These are phyloP conservation scores for Plantago ovata DNA, from an alignment of 257 asterid genomes.

Conservation along the genomic window DNA sequence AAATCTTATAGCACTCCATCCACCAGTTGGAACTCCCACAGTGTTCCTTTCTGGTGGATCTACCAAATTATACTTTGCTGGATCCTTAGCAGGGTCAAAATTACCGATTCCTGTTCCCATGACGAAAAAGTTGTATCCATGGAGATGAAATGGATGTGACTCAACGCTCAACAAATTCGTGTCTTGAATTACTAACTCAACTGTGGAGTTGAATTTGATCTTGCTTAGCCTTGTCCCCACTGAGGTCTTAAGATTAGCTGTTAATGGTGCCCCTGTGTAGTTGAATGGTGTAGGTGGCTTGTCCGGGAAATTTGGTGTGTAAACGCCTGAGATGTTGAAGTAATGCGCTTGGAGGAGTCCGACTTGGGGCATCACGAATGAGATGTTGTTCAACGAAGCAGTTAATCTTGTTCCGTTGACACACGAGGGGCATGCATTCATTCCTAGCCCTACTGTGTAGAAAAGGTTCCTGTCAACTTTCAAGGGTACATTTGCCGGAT, in stretches of 20 bases:
- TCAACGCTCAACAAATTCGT: slow-evolving; percentile 42
- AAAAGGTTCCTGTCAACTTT: slow-evolving; percentile 37
- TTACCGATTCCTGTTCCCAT: slow-evolving; percentile 47
- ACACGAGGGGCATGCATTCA: slow-evolving; percentile 40
- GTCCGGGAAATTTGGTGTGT: slow-evolving; percentile 37
- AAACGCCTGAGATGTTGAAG: slow-evolving; percentile 29
- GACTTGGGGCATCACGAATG: slow-evolving; percentile 42
- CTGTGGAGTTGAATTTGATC: slow-evolving; percentile 38
- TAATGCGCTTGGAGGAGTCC: slow-evolving; percentile 53
- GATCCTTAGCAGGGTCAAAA: slow-evolving; percentile 38
- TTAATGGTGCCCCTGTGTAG: slow-evolving; percentile 42
- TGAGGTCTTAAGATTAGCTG: slow-evolving; percentile 36
- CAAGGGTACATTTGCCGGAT: slow-evolving; percentile 42
- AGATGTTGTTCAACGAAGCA: slow-evolving; percentile 47
- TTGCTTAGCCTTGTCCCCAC: slow-evolving; percentile 39
- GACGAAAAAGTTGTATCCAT: slow-evolving; percentile 51
- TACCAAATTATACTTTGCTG: slow-evolving; percentile 37
- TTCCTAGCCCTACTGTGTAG: slow-evolving; percentile 42
- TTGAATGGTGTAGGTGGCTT: slow-evolving; percentile 40
- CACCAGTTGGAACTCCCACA: slow-evolving; percentile 53
- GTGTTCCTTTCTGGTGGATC: slow-evolving; percentile 57
- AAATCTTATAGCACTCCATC: slow-evolving; percentile 54
- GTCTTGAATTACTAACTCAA: slow-evolving; percentile 45
- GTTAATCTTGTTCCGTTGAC: slow-evolving; percentile 36
- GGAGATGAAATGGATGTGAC: slow-evolving; percentile 57